Base-by-base conservation (phyloP, 306 rosid genomes). In the Carpinus viminea region DNA sequence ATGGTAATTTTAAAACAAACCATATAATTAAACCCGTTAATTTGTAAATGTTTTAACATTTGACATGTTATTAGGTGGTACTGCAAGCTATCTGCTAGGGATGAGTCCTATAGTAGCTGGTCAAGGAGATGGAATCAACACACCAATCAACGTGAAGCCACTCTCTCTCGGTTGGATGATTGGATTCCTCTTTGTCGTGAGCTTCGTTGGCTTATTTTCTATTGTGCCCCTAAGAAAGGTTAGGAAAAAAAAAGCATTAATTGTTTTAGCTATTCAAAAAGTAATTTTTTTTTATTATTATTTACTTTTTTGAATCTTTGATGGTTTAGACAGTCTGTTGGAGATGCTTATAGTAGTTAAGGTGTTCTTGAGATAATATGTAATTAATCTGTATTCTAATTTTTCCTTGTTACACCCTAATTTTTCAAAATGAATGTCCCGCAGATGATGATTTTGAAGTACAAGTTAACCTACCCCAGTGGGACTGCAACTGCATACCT, bases 401-500 rank as follows among this genome's bases (percentile, higher is more conserved):
- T 11, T 47, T 47, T 2, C 10, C 51, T 9, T 47, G 12, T 8
- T 2, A 8, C 2, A 47, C 51, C 12, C 13, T 47, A 48, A 48
- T 13, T 64, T 79, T 43, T 46, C 20, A 76, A 24, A 6, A 24
- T 12, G 20, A 8, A 73, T 54, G 57, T 77, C 70, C 28, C 55
- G 54, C 53, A 91, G 95, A 41, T 90, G 78, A 90, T 92, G 97
- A 89, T 92, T 74, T 53, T 90, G 84, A 87, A 79, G 79, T 90
- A 88, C 89, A 92, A 90, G 55, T 79, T 92, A 73, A 87, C 93
- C 3, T 92, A 92, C 59, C 96, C 96, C 12, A 92, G 97, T 80
- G 93, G 97, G 77, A 90, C 97, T 28, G 97, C 97, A n/a, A 92
- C 96, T 5, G 97, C 97, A 55, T 87, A 76, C 43, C 96, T 89